These are phyloP conservation scores for Xylaria sp. DNA, from an alignment of 2,329 filamentous ascomycete species.

Conservation along the genomic window DNA sequence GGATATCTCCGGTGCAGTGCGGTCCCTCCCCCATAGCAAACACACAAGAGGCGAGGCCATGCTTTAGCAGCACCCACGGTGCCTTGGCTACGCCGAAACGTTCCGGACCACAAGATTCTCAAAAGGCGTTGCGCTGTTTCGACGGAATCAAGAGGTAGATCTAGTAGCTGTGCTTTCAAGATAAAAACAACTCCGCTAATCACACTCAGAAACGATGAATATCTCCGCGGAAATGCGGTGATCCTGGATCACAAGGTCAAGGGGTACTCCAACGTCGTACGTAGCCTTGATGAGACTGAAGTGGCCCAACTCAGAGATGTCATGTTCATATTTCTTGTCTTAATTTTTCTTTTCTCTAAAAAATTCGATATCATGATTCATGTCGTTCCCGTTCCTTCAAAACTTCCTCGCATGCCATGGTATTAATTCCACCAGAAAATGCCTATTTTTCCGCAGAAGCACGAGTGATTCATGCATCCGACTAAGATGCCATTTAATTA, in stretches of 20 bases:
- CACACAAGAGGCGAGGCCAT: background rate
- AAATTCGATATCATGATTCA: background rate
- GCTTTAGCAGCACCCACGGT: background rate
- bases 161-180: background rate
- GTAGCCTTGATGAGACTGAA: background rate
- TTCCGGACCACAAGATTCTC: background rate
- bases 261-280: background rate
- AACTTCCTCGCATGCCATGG: background rate
- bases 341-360: background rate
- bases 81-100: background rate
- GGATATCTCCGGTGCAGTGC: background rate
- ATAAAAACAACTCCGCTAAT: background rate
- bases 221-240: background rate
- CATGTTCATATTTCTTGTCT: background rate
- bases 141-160: background rate
- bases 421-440: conserved; percentile 4
- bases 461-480: background rate
- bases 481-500: background rate
- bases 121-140: background rate
- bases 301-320: background rate
- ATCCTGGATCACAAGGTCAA: background rate
- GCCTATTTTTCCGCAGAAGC: background rate
- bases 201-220: background rate
- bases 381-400: background rate
- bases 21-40: background rate